Evolutionary conservation across 2,329 filamentous ascomycete species (phyloP).

Genomic region (Neoarthrinium moseri): DNA sequence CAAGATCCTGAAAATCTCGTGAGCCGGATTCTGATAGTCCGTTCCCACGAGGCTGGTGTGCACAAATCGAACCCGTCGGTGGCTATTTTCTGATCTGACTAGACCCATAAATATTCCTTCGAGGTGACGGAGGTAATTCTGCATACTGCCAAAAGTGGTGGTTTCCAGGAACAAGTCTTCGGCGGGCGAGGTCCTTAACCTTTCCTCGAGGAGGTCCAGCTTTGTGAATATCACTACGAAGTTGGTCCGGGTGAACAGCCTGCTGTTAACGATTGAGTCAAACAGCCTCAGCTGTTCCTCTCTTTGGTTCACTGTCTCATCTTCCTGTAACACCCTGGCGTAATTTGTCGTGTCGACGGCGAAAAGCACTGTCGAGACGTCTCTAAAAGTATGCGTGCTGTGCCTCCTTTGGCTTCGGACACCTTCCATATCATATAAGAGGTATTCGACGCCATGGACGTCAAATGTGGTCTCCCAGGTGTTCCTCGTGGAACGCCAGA

Average conservation of each 20-base stretch:
- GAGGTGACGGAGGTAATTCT: no score
- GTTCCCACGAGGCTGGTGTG: no score
- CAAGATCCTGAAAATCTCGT: no score
- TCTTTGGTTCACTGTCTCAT: background rate
- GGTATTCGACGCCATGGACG: background rate
- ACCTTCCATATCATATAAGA: background rate
- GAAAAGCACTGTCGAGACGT: background rate
- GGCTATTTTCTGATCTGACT: no score
- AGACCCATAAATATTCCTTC: no score
- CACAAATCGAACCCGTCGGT: no score
- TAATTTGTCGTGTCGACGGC: background rate
- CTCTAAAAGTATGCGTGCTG: background rate
- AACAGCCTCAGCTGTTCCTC: background rate
- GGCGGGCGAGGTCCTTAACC: background rate
- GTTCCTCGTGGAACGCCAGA: background rate
- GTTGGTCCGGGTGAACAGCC: background rate
- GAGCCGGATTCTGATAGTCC: no score
- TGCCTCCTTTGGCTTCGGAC: background rate
- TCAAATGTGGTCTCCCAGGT: background rate
- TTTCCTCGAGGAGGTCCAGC: background rate
- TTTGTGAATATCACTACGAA: background rate
- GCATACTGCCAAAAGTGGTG: no score
- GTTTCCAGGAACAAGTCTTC: background rate
- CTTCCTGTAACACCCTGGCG: background rate
- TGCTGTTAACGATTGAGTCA: background rate